phyloP scores from a whole-genome alignment of 2,329 filamentous ascomycete species.

The Cyphellophora attinorum region DNA sequence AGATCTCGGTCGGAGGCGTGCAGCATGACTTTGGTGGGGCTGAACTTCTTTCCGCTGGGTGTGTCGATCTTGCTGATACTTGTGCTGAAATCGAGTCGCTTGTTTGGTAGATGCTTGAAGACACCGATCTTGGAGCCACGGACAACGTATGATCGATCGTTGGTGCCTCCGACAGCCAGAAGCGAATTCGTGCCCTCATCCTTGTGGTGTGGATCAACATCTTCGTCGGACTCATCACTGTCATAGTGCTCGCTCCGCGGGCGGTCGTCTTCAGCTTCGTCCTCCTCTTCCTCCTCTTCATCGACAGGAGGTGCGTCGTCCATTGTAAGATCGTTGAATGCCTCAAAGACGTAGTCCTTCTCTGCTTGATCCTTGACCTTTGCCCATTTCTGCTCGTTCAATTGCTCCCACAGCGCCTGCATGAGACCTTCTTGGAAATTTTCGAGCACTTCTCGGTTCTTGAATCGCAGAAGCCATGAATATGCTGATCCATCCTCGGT shows the following conservation, averaged over 20 bases:
- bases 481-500: constrained; percentile 78
- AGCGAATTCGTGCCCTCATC: constrained; percentile 86
- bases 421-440: constrained; percentile 88
- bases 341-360: constrained; percentile 86
- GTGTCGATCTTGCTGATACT: constrained; percentile 95
- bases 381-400: constrained; percentile 88
- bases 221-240: constrained; percentile 70
- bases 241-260: constrained; percentile 66
- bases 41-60: constrained; percentile 76
- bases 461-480: constrained; percentile 92
- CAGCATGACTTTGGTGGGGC: constrained; percentile 92
- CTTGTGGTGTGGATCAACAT: constrained; percentile 55
- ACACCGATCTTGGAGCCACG: constrained; percentile 97
- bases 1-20: constrained; percentile 84
- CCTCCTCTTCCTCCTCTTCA: constrained; percentile 49
- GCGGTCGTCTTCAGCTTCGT: constrained; percentile 53
- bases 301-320: constrained; percentile 59
- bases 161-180: constrained; percentile 91
- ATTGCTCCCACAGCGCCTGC: constrained; percentile 91
- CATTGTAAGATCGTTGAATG: constrained; percentile 90
- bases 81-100: constrained; percentile 89
- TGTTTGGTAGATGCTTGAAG: constrained; percentile 90
- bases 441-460: constrained; percentile 69
- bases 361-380: constrained; percentile 81
- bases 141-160: constrained; percentile 93